A percentile compares a stretch with the other conserved stretches of the same genome.
Conservation (phyloP, 306 rosid genomes). For the Prunus mira region DNA sequence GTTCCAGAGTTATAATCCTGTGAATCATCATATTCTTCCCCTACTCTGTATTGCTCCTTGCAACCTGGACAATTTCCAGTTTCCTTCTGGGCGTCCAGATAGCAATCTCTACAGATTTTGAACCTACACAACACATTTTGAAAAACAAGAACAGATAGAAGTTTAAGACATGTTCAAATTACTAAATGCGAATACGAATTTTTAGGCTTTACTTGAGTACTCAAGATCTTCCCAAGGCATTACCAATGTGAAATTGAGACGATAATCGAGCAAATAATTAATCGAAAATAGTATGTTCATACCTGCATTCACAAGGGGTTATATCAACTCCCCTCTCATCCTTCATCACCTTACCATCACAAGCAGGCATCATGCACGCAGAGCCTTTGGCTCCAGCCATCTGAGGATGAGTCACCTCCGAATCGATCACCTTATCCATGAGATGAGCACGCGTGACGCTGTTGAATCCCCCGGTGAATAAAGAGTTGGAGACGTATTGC, state of each 20-base stretch:
- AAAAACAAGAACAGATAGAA: neutral
- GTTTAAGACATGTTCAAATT: neutral
- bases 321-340: slow-evolving; percentile 83
- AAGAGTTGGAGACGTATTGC: slow-evolving; percentile 80
- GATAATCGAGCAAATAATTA: neutral
- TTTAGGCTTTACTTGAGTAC: neutral
- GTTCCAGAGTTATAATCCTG: slow-evolving; percentile 39
- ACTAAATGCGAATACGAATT: neutral
- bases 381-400: slow-evolving; percentile 97
- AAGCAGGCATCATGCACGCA: slow-evolving; percentile 59
- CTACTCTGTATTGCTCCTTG: slow-evolving; percentile 65
- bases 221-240: neutral
- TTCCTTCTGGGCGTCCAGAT: slow-evolving; percentile 70
- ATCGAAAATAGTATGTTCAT: slow-evolving; percentile 1
- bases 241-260: too few species aligned
- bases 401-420: slow-evolving; percentile 84
- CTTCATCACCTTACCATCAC: slow-evolving; percentile 88
- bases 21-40: slow-evolving; percentile 44
- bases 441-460: slow-evolving; percentile 85
- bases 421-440: slow-evolving; percentile 91
- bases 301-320: slow-evolving; percentile 92
- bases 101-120: slow-evolving; percentile 89
- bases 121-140: slow-evolving; percentile 38
- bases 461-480: slow-evolving; percentile 86
- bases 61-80: slow-evolving; percentile 79